Evolutionary conservation across 345 rosid species (phyloP).

Genomic region (Gossypium stocksii): DNA sequence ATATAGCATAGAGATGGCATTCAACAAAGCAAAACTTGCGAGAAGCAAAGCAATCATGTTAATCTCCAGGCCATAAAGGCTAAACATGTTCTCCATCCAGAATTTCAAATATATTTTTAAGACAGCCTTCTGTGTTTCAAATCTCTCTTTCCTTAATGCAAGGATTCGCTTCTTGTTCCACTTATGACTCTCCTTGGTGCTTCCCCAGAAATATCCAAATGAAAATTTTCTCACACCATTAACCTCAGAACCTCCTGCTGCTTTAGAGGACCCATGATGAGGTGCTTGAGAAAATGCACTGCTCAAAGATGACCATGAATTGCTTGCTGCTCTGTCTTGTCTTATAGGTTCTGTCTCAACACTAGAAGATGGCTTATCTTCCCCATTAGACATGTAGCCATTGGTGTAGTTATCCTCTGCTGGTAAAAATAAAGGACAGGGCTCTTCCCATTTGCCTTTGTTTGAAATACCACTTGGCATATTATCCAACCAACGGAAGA

Average conservation of each 20-base stretch:
- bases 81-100: conserved; percentile 90
- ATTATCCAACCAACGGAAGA: conserved; percentile 81
- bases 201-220: conserved; percentile 88
- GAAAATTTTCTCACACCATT: conserved; percentile 58
- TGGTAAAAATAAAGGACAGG: conserved; percentile 84
- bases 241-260: conserved; percentile 49
- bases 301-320: conserved; percentile 50
- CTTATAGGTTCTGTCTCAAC: conserved; percentile 24
- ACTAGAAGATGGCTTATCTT: conserved; percentile 38
- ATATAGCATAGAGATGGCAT: conserved; percentile 78
- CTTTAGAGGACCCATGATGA: conserved; percentile 31
- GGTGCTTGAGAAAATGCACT: conserved; percentile 36
- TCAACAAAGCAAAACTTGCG: conserved; percentile 85
- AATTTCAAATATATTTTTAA: conserved; percentile 75
- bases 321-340: conserved; percentile 33
- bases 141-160: conserved; percentile 80
- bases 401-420: conserved; percentile 43
- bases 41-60: conserved; percentile 90
- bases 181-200: conserved; percentile 75
- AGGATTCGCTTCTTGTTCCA: conserved; percentile 78
- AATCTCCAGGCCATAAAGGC: conserved; percentile 93
- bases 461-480: conserved; percentile 41
- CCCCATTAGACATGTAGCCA: conserved; percentile 47
- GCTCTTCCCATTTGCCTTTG: conserved; percentile 77
- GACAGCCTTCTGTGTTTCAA: conserved; percentile 68